Percentiles rank a stretch among this genome's conserved stretches.
These are phyloP conservation scores for Aspergillus leporis DNA, from an alignment of 495 filamentous ascomycete genomes.

Conservation along the genomic window DNA sequence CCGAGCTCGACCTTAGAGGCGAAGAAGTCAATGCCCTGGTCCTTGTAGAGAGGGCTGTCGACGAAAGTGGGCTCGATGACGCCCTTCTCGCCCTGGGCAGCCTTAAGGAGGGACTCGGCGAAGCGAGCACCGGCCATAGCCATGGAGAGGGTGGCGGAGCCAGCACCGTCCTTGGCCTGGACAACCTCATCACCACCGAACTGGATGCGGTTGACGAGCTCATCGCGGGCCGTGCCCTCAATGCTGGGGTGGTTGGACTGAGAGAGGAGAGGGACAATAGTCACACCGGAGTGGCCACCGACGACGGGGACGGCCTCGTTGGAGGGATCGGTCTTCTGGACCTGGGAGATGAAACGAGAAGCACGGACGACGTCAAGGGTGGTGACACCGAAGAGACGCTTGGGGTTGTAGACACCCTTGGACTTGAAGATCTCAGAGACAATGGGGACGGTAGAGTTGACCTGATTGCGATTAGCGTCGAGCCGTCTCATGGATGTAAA, in stretches of 20 bases:
- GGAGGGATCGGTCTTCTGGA: conserved; percentile 85
- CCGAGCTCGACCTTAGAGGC: conserved; percentile 91
- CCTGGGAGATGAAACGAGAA: conserved; percentile 91
- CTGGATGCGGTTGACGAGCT: conserved; percentile 91
- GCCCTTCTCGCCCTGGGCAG: conserved; percentile 90
- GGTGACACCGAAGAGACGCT: conserved; percentile 97
- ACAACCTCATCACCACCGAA: conserved; percentile 99
- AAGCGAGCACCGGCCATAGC: conserved; percentile 98
- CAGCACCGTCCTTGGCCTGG: conserved; percentile 97
- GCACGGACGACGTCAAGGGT: conserved; percentile 98
- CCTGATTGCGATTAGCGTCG: conserved; percentile 27
- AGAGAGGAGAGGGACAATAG: conserved; percentile 95
- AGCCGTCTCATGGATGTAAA: background rate
- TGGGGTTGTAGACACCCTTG: conserved; percentile 93
- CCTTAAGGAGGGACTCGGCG: conserved; percentile 91
- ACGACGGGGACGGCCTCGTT: conserved; percentile 93
- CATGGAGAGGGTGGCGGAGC: conserved; percentile 98
- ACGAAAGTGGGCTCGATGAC: conserved; percentile 96
- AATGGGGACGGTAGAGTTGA: conserved; percentile 99
- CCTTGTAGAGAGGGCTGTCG: conserved; percentile 95
- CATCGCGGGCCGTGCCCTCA: conserved; percentile 67
- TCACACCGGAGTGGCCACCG: conserved; percentile 95
- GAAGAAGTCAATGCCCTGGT: conserved; percentile 95
- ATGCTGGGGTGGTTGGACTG: conserved; percentile 88
- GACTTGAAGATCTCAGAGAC: conserved; percentile 94